phyloP scores from a whole-genome alignment of 2,329 filamentous ascomycete species.

The Phialophora tarda region DNA sequence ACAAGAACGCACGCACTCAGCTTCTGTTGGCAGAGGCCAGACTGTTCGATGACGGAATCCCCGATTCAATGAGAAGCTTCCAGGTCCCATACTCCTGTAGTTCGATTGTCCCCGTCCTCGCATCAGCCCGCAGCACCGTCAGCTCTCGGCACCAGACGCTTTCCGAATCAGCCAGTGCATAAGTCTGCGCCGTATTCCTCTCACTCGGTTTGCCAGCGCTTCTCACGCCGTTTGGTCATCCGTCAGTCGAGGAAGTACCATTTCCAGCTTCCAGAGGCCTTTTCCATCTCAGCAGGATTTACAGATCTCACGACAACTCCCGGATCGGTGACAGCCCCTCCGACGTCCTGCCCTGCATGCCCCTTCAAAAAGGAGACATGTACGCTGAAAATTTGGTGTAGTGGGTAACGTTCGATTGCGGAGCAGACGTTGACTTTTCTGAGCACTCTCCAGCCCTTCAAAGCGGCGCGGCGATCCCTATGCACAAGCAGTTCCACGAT shows the following conservation, averaged over 20 bases:
- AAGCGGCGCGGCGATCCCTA: neutral
- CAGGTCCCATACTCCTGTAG: too few species aligned
- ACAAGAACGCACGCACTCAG: neutral
- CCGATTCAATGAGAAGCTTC: neutral
- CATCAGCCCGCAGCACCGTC: neutral
- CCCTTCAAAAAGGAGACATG: slow-evolving; percentile 5
- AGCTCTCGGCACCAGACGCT: neutral
- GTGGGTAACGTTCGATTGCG: neutral
- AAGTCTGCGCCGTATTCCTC: neutral
- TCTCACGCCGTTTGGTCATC: neutral
- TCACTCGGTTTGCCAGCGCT: neutral
- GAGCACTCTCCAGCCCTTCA: neutral
- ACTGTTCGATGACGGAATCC: neutral
- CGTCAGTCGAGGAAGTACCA: too few species aligned
- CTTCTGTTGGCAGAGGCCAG: neutral
- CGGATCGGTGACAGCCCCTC: neutral
- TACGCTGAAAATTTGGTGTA: neutral
- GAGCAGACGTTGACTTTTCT: neutral
- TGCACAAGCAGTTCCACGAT: neutral
- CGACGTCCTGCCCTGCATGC: neutral
- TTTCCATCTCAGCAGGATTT: neutral
- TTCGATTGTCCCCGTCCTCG: neutral
- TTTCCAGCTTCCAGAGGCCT: neutral
- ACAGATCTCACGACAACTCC: neutral
- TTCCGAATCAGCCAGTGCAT: neutral